These are phyloP conservation scores for Geranium rotundifolium DNA, from an alignment of 345 rosid genomes.

Conservation along the genomic window DNA sequence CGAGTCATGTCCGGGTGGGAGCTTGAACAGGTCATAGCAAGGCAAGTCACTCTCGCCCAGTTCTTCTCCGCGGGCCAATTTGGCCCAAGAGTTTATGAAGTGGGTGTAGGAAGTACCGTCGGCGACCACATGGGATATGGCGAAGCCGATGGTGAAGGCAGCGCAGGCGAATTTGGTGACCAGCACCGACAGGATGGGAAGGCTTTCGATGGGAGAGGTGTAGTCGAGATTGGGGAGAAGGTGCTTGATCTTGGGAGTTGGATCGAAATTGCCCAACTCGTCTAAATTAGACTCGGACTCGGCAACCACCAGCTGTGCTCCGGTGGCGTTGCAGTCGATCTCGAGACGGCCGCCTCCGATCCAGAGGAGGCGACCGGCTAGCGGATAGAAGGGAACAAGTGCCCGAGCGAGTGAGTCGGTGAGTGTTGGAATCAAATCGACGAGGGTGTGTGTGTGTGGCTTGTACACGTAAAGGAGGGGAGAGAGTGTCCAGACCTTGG, in stretches of 20 bases:
- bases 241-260: slow-evolving; percentile 15
- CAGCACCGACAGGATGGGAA: slow-evolving; percentile 37
- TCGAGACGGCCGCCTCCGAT: slow-evolving; percentile 33
- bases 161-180: slow-evolving; percentile 49
- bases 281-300: slow-evolving; percentile 26
- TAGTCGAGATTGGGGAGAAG: slow-evolving; percentile 40
- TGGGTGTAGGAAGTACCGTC: slow-evolving; percentile 54
- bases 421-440: slow-evolving; percentile 18
- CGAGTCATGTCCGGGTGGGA: slow-evolving; percentile 29
- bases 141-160: slow-evolving; percentile 31
- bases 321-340: slow-evolving; percentile 35
- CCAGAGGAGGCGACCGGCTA: slow-evolving; percentile 54
- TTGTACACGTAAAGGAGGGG: neutral
- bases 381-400: slow-evolving; percentile 40
- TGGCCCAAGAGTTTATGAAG: slow-evolving; percentile 45
- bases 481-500: neutral
- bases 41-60: slow-evolving; percentile 11
- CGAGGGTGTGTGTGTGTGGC: neutral
- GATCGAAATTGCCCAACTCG: slow-evolving; percentile 31
- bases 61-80: slow-evolving; percentile 30
- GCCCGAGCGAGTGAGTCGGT: slow-evolving; percentile 27
- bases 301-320: slow-evolving; percentile 31
- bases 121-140: slow-evolving; percentile 39
- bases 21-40: slow-evolving; percentile 29
- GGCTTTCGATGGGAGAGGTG: slow-evolving; percentile 23